A percentile compares a stretch with the other conserved stretches of the same genome.
Conservation (phyloP, 306 rosid species). For the Prunus persica region DNA sequence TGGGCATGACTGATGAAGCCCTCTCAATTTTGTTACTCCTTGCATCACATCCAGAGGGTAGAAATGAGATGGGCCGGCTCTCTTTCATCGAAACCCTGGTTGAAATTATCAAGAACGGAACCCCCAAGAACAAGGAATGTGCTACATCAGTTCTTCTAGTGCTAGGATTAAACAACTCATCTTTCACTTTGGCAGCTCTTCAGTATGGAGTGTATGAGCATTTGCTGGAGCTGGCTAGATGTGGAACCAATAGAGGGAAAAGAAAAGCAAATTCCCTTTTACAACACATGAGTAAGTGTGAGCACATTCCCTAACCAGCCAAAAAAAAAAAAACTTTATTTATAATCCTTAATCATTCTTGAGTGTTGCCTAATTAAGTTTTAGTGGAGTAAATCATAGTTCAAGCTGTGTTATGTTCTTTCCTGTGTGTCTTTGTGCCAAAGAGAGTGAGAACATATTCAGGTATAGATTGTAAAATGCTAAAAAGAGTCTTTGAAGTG, state of each 20-base stretch:
- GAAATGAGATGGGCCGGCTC: slow-evolving; percentile 59
- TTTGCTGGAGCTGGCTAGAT: slow-evolving; percentile 50
- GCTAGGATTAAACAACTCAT: slow-evolving; percentile 59
- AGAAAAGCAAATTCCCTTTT: slow-evolving; percentile 75
- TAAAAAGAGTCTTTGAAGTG: slow-evolving; percentile 5
- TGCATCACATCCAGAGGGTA: slow-evolving; percentile 55
- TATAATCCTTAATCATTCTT: slow-evolving; percentile 4
- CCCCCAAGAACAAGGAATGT: slow-evolving; percentile 85
- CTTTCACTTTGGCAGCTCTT: slow-evolving; percentile 70
- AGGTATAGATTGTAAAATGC: neutral
- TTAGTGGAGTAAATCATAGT: neutral
- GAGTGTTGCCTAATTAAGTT: neutral
- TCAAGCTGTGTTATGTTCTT: neutral
- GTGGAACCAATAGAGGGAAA: slow-evolving; percentile 78
- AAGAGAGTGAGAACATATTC: too few relatives aligned
- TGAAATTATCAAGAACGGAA: slow-evolving; percentile 47
- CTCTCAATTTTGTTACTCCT: slow-evolving; percentile 70
- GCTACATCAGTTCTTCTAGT: slow-evolving; percentile 74
- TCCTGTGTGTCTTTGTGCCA: too few relatives aligned
- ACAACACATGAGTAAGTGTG: slow-evolving; percentile 63
- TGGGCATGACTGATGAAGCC: slow-evolving; percentile 86
- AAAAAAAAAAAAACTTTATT: neutral
- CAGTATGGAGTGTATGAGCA: slow-evolving; percentile 72
- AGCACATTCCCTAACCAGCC: slow-evolving; percentile 50
- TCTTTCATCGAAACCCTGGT: slow-evolving; percentile 75